Evolutionary conservation across 176 grass and related monocot species (phyloP).

Genomic region (Saccharum officinarum): DNA sequence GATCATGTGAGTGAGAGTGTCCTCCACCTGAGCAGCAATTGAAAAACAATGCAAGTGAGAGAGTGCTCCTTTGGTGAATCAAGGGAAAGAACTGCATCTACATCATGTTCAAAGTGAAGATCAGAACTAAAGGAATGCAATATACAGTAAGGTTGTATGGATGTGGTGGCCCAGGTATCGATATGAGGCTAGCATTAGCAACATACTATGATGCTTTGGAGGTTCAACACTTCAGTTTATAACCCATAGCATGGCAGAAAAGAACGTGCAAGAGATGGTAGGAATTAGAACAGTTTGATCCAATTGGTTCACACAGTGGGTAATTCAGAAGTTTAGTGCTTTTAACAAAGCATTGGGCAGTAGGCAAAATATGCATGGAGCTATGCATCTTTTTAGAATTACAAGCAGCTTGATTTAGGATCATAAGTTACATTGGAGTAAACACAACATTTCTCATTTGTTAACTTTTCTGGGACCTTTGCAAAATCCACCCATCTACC

Average conservation of each 20-base stretch:
- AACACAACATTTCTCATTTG: background rate
- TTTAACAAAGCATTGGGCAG: background rate
- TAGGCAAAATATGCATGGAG: background rate
- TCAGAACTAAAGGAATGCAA: background rate
- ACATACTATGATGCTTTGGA: background rate
- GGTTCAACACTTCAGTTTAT: background rate
- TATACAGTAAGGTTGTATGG: background rate
- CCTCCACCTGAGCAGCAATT: conserved; percentile 63
- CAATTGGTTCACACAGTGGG: background rate
- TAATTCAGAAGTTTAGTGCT: background rate
- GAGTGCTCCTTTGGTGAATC: background rate
- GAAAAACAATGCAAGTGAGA: conserved; percentile 25
- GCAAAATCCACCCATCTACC: background rate
- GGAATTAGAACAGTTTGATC: background rate
- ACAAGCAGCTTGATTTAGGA: background rate
- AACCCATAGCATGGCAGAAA: background rate
- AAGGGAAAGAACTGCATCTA: background rate
- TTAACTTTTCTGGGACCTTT: conserved; percentile 3
- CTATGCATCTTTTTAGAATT: conserved; percentile 7
- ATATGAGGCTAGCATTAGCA: conserved; percentile 13
- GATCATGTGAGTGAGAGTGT: conserved; percentile 70
- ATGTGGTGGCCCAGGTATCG: background rate
- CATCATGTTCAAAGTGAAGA: background rate
- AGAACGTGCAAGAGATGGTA: background rate
- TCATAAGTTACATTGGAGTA: background rate